Percentiles rank a stretch among this genome's conserved stretches.
Conservation (phyloP, 2,329 filamentous ascomycete species). For the Diaporthe sp. region DNA sequence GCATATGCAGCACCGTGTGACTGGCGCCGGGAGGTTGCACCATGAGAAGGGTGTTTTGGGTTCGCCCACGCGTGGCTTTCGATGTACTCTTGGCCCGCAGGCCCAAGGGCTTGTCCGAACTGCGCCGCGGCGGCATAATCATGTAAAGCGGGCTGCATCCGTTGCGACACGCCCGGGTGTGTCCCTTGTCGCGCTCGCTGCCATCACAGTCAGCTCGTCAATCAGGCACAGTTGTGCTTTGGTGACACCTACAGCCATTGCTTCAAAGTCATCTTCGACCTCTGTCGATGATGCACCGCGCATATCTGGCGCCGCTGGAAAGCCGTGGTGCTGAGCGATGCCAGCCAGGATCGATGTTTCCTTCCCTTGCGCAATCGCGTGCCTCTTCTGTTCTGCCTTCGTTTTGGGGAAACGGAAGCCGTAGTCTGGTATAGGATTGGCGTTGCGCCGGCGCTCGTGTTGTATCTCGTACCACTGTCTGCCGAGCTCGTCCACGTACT, state of each 20-base stretch:
- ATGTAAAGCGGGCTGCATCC: conserved; percentile 54
- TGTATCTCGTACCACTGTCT: conserved; percentile 95
- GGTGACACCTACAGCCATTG: conserved; percentile 80
- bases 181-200: conserved; percentile 48
- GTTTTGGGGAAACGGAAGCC: conserved; percentile 84
- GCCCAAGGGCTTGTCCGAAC: conserved; percentile 65
- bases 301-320: conserved; percentile 93
- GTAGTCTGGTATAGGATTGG: conserved; percentile 85
- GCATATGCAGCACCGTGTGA: conserved; percentile 37
- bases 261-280: conserved; percentile 87
- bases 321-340: conserved; percentile 94
- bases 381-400: conserved; percentile 80
- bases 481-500: conserved; percentile 82
- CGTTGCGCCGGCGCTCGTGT: conserved; percentile 77
- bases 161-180: conserved; percentile 48
- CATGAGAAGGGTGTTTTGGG: conserved; percentile 81
- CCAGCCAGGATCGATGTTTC: conserved; percentile 94
- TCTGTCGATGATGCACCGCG: conserved; percentile 78
- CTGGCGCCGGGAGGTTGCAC: conserved; percentile 44
- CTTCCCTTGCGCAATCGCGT: conserved; percentile 92
- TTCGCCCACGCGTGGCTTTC: conserved; percentile 95
- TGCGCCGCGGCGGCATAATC: conserved; percentile 60
- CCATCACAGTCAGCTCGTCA: conserved; percentile 26
- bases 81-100: conserved; percentile 87
- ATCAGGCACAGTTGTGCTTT: background rate